phyloP scores from a whole-genome alignment of 345 rosid species.

The Physaria fendleri region DNA sequence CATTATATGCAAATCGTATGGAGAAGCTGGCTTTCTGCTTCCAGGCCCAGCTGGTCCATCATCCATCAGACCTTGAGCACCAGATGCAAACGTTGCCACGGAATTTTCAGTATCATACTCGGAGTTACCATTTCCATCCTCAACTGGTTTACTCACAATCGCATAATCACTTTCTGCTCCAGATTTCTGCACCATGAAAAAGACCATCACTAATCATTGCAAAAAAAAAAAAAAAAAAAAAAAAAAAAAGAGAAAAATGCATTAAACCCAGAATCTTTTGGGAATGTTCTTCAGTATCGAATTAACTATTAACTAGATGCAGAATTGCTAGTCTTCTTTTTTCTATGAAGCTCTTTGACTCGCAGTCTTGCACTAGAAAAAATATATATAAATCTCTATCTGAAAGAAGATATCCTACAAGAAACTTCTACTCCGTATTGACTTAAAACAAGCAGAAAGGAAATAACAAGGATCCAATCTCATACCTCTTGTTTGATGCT shows the following conservation, averaged over 20 bases:
- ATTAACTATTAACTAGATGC: neutral
- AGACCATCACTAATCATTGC: neutral
- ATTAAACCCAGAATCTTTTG: neutral
- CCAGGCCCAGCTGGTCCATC: conserved; percentile 52
- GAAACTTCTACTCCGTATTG: neutral
- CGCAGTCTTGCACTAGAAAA: neutral
- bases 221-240: conserved; percentile 2
- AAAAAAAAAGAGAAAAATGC: conserved; percentile 4
- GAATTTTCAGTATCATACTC: conserved; percentile 63
- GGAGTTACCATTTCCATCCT: conserved; percentile 61
- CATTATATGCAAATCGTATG: conserved; percentile 73
- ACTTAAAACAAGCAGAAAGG: conserved; percentile 6
- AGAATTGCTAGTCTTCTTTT: neutral
- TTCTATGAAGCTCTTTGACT: neutral
- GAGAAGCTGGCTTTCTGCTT: conserved; percentile 54
- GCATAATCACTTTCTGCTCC: conserved; percentile 68
- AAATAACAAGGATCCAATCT: conserved; percentile 13
- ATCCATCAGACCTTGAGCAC: conserved; percentile 54
- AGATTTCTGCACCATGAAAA: conserved; percentile 47
- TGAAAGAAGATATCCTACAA: neutral
- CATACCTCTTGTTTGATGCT: too few species aligned
- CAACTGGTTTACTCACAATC: conserved; percentile 60
- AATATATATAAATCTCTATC: neutral
- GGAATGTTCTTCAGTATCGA: neutral
- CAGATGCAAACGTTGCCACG: conserved; percentile 47